Evolutionary conservation across 495 filamentous ascomycete species (phyloP).

Genomic region (Xylaria longipes): DNA sequence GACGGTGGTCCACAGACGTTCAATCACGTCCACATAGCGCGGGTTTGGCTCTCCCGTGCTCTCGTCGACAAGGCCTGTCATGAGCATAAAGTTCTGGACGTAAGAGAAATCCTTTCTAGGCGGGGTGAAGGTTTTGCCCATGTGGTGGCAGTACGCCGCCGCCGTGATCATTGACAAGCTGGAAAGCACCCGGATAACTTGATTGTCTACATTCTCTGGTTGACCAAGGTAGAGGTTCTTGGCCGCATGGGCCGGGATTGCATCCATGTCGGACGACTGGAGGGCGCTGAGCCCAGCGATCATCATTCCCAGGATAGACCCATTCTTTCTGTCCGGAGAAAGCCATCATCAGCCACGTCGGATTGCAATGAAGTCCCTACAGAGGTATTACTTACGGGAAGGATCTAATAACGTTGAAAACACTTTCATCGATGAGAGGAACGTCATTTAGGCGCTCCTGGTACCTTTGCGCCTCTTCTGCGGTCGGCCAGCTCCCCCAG

Average conservation of each 20-base stretch:
- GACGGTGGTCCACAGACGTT: conserved; percentile 52
- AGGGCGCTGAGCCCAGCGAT: conserved; percentile 16
- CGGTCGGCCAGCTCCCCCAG: conserved; percentile 50
- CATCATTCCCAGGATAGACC: conserved; percentile 19
- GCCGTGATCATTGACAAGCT: conserved; percentile 48
- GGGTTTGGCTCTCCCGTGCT: conserved; percentile 25
- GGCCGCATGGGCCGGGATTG: conserved; percentile 26
- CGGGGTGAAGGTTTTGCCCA: conserved; percentile 49
- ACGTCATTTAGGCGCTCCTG: conserved; percentile 44
- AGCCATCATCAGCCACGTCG: background rate
- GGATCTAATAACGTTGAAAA: conserved; percentile 42
- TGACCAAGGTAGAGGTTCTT: conserved; percentile 40
- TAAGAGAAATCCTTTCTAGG: conserved; percentile 40
- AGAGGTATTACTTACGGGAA: conserved; percentile 33
- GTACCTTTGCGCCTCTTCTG: conserved; percentile 45
- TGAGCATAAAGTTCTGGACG: conserved; percentile 36
- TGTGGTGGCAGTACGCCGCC: conserved; percentile 47
- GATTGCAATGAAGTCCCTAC: background rate
- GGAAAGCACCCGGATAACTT: conserved; percentile 49
- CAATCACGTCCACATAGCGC: conserved; percentile 43
- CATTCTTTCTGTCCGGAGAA: conserved; percentile 12
- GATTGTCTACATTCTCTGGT: conserved; percentile 50
- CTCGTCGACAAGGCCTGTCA: conserved; percentile 40
- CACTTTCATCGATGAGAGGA: conserved; percentile 43
- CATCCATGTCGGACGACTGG: conserved; percentile 14